These are phyloP conservation scores for Gracilaria domingensis DNA, from an alignment of 23 red algal genomes.

Conservation along the genomic window DNA sequence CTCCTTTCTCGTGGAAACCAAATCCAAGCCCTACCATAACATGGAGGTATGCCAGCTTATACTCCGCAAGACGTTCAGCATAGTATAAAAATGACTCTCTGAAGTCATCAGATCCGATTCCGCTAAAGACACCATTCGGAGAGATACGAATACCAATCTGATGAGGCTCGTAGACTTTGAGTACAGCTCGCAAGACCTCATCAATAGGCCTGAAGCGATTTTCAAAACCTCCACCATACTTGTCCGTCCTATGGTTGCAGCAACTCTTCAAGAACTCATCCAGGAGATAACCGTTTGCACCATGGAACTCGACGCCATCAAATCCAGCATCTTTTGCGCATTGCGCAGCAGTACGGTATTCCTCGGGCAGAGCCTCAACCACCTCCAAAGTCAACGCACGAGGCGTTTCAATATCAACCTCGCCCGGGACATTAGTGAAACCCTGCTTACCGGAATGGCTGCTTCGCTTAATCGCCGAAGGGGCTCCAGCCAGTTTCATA, in stretches of 20 bases:
- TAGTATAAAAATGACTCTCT: constrained; percentile 78
- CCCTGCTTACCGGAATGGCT: constrained; percentile 37
- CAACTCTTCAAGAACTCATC: constrained; percentile 85
- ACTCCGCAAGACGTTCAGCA: constrained; percentile 57
- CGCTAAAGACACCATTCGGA: constrained; percentile 79
- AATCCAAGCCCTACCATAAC: constrained; percentile 79
- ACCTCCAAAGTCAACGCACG: constrained; percentile 75
- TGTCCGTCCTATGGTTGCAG: constrained; percentile 73
- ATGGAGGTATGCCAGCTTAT: constrained; percentile 80
- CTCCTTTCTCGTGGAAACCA: constrained; percentile 64
- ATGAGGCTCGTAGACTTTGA: constrained; percentile 55
- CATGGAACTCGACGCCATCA: constrained; percentile 87
- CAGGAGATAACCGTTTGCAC: constrained; percentile 85
- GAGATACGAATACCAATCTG: constrained; percentile 79
- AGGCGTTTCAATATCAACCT: constrained; percentile 72
- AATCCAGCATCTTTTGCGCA: constrained; percentile 78
- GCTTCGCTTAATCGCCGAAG: constrained; percentile 55
- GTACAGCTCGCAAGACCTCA: constrained; percentile 60
- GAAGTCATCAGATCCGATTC: constrained; percentile 69
- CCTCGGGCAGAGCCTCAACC: constrained; percentile 52
- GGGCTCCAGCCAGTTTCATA: constrained; percentile 52
- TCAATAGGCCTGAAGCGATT: constrained; percentile 67
- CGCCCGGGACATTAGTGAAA: constrained; percentile 22
- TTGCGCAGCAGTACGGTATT: constrained; percentile 71
- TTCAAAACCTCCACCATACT: constrained; percentile 87